Base-by-base conservation (phyloP, 345 rosid genomes). In the Acer yangbiense region DNA sequence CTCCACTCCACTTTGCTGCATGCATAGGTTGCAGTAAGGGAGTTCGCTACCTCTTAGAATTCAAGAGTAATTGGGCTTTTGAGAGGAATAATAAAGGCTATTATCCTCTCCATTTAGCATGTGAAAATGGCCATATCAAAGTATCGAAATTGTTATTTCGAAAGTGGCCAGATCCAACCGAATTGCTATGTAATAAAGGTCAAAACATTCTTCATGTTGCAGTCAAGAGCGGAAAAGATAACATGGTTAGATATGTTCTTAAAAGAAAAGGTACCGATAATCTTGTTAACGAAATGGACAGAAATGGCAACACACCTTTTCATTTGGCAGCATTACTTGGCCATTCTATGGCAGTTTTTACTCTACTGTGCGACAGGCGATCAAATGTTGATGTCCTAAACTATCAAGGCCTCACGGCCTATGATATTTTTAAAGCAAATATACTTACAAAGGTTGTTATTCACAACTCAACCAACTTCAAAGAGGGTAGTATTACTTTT, bases 291-390 rank as follows among this genome's bases (percentile, higher is more conserved):
- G 79, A 77, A 9, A 63, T 68, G 11, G 83, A 83, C 0, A 17
- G 65, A n/a, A 79, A 83, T 58, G 86, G 83, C 63, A 83, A 83
- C 69, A 83, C 83, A 3, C 79, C 86, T 7, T 52, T 73, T 27
- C 86, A 83, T 77, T 63, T 83, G 77, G 86, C 86, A n/a, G 82
- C 83, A 0, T 44, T 50, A 46, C 8, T 58, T 20, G 62, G 67
- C 32, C 79, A 81, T 66, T 74, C 73, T 27, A 35, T 21, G 61
- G 73, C 79, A 65, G 77, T 78, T 10, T 52, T 72, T 10, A 41
- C 60, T 65, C 81, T 84, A 0, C 65, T 78, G 0, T 16, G 73
- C 61, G 80, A 78, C 52, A 57, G 18, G 2, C 18, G 82, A 57
- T 71, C 72, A 8, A 35, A 84, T 20, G 27, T 62, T 4, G 72